phyloP scores from a whole-genome alignment of 1,139 yeast genomes.

The Diutina ranongensis region DNA sequence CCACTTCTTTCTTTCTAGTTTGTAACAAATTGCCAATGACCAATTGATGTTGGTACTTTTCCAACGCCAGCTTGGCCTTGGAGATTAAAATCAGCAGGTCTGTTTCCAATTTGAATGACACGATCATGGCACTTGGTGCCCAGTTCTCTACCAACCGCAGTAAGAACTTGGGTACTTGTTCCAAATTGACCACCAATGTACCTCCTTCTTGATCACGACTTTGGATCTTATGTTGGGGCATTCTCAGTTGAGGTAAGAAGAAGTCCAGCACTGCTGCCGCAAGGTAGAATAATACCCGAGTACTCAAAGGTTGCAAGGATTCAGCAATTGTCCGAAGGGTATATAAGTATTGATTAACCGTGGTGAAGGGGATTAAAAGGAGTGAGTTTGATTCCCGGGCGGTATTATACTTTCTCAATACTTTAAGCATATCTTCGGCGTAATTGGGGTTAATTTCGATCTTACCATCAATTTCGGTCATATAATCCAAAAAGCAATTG shows the following conservation, averaged over 20 bases:
- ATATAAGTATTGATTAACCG: conserved; percentile 87
- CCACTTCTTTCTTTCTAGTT: conserved; percentile 79
- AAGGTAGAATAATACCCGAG: conserved; percentile 61
- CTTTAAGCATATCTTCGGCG: conserved; percentile 50
- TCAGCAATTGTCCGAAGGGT: conserved; percentile 63
- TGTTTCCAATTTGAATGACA: conserved; percentile 90
- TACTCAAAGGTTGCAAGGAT: conserved; percentile 39
- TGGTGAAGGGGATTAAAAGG: conserved; percentile 76
- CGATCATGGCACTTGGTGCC: conserved; percentile 94
- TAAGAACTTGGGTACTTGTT: conserved; percentile 92
- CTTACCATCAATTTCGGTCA: conserved; percentile 43
- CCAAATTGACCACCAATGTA: conserved; percentile 70
- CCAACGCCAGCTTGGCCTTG: conserved; percentile 71
- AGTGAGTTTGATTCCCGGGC: conserved; percentile 51
- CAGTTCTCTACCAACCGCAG: conserved; percentile 81
- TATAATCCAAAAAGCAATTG: conserved; percentile 75
- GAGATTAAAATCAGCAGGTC: conserved; percentile 57
- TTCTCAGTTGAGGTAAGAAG: conserved; percentile 72
- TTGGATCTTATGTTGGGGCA: conserved; percentile 93
- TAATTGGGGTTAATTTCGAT: conserved; percentile 51
- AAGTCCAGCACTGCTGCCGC: conserved; percentile 99
- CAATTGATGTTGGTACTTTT: conserved; percentile 79
- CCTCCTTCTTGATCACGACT: conserved; percentile 52
- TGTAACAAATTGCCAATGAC: conserved; percentile 92
- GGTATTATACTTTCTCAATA: conserved; percentile 51